These are phyloP conservation scores for Gentiana dahurica DNA, from an alignment of 257 asterid genomes.

Conservation along the genomic window DNA sequence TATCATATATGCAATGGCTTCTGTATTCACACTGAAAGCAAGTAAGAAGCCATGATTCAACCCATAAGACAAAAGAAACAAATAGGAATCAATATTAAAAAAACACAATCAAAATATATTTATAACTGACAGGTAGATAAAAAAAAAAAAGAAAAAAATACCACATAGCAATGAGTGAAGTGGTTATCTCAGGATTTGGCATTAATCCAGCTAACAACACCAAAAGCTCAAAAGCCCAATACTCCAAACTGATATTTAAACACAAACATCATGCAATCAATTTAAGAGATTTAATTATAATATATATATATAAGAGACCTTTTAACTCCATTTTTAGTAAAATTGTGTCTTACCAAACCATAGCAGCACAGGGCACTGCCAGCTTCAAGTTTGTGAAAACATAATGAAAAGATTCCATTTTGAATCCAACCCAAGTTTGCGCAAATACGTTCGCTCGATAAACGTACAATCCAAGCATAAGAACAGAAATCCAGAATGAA, in stretches of 20 bases:
- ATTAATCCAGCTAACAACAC: conserved; percentile 75
- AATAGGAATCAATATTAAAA: neutral
- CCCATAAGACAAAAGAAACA: neutral
- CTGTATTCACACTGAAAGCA: conserved; percentile 27
- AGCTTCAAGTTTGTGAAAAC: conserved; percentile 27
- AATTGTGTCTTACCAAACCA: conserved; percentile 46
- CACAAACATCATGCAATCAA: neutral
- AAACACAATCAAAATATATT: neutral
- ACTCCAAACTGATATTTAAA: conserved; percentile 47
- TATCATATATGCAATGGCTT: conserved; percentile 35
- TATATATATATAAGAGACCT: neutral
- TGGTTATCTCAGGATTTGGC: conserved; percentile 59
- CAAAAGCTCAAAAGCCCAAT: conserved; percentile 81
- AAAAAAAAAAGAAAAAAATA: conserved; percentile 12
- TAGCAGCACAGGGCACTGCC: conserved; percentile 66
- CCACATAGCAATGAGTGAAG: conserved; percentile 88
- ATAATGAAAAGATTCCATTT: conserved; percentile 23
- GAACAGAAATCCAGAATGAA: conserved; percentile 51
- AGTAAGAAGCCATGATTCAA: neutral
- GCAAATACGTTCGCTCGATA: conserved; percentile 23
- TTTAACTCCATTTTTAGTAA: neutral
- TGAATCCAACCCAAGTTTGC: conserved; percentile 50
- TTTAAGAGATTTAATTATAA: neutral
- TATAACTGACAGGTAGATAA: neutral
- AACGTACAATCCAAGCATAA: conserved; percentile 34